These are phyloP conservation scores for Cladosporium sp. DNA, from an alignment of 2,329 filamentous ascomycete species.

Conservation along the genomic window DNA sequence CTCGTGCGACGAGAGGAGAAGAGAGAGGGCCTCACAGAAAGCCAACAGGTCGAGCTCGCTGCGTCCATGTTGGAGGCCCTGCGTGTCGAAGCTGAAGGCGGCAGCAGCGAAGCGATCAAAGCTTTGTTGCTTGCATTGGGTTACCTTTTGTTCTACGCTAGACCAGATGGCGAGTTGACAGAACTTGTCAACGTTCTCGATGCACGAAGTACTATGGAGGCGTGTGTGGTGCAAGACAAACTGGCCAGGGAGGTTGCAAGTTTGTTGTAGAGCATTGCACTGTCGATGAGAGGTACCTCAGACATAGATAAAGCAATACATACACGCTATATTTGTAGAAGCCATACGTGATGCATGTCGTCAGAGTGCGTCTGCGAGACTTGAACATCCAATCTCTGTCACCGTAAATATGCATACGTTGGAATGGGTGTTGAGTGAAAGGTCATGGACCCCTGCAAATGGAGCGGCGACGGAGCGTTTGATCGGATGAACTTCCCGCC, in stretches of 20 bases:
- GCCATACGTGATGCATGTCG: too few species aligned
- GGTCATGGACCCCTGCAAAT: neutral
- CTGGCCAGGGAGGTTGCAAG: constrained; percentile 29
- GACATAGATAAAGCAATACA: neutral
- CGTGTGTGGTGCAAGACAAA: constrained; percentile 32
- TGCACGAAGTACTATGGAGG: constrained; percentile 59
- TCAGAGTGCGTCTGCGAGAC: too few species aligned
- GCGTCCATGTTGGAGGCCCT: constrained; percentile 78
- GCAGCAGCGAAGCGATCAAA: constrained; percentile 61
- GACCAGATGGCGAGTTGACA: constrained; percentile 67
- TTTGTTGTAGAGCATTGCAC: constrained; percentile 16
- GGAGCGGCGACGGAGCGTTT: neutral
- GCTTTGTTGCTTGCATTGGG: constrained; percentile 75
- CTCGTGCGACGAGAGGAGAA: constrained; percentile 57
- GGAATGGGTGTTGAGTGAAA: too few species aligned
- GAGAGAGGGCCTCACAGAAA: constrained; percentile 59
- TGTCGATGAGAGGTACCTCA: too few species aligned
- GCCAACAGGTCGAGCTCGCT: constrained; percentile 73
- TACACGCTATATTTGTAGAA: too few species aligned
- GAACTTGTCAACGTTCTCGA: constrained; percentile 78
- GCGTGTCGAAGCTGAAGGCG: constrained; percentile 38
- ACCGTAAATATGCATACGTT: too few species aligned
- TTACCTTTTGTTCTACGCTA: constrained; percentile 67
- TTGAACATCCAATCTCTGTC: too few species aligned
- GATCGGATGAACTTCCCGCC: neutral